Percentiles rank a stretch among this genome's conserved stretches.
These are phyloP conservation scores for Ascochyta pisi DNA, from an alignment of 2,329 filamentous ascomycete genomes.

Conservation along the genomic window DNA sequence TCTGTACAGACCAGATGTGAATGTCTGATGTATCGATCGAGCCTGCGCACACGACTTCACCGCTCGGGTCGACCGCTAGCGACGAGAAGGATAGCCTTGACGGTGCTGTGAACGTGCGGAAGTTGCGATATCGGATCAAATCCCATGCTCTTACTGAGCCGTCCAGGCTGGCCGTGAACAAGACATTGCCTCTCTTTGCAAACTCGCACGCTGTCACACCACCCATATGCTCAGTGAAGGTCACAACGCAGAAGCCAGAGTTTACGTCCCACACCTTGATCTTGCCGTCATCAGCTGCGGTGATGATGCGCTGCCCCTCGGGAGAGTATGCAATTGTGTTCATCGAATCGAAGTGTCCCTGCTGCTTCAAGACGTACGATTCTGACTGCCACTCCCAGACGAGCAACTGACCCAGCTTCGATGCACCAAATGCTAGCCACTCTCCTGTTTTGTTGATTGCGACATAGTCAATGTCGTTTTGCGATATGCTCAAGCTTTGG, in stretches of 20 bases:
- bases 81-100: constrained; percentile 91
- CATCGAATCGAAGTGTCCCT: constrained; percentile 95
- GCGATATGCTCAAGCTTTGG: constrained; percentile 90
- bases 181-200: constrained; percentile 90
- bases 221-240: constrained; percentile 95
- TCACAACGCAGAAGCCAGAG: constrained; percentile 97
- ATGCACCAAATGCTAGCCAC: constrained; percentile 96
- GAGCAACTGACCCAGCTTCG: constrained; percentile 91
- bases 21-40: constrained; percentile 97
- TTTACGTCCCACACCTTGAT: constrained; percentile 98
- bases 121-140: constrained; percentile 93
- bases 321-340: constrained; percentile 93
- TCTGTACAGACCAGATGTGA: constrained; percentile 98
- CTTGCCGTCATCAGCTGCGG: constrained; percentile 94
- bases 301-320: constrained; percentile 91
- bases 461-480: constrained; percentile 94
- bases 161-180: constrained; percentile 94
- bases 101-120: constrained; percentile 94
- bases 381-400: constrained; percentile 99
- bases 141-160: constrained; percentile 97
- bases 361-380: constrained; percentile 97
- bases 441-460: constrained; percentile 94
- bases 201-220: constrained; percentile 95
- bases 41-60: constrained; percentile 93
- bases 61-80: constrained; percentile 94